Evolutionary conservation across 2,329 filamentous ascomycete genomes (phyloP).

Genomic region (Ophiocordyceps camponoti-leonardi): DNA sequence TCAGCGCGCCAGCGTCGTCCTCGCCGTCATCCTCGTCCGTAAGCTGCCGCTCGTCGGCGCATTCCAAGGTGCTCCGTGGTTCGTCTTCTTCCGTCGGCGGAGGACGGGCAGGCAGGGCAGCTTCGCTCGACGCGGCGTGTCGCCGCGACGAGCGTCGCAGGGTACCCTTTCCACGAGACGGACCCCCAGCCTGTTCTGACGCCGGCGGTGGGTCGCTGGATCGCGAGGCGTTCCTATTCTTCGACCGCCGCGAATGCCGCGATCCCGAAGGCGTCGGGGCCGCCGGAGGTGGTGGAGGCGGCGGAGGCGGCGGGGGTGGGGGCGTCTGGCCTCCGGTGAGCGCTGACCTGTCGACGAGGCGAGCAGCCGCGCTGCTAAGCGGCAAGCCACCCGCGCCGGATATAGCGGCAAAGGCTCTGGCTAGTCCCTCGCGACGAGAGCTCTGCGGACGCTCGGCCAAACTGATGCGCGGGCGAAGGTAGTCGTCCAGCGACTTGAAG

Average conservation of each 20-base stretch:
- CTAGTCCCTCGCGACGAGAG: slow-evolving; percentile 46
- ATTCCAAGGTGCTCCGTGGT: slow-evolving; percentile 61
- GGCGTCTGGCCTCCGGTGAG: slow-evolving; percentile 18
- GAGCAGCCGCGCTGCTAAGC: slow-evolving; percentile 25
- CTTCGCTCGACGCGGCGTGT: slow-evolving; percentile 33
- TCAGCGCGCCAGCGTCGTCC: slow-evolving; percentile 50
- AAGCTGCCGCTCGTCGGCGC: slow-evolving; percentile 78
- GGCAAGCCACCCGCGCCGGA: slow-evolving; percentile 53
- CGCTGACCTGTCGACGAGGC: slow-evolving; percentile 27
- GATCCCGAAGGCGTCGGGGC: slow-evolving; percentile 23
- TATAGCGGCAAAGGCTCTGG: slow-evolving; percentile 57
- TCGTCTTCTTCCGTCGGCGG: slow-evolving; percentile 42
- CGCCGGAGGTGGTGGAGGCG: slow-evolving; percentile 12
- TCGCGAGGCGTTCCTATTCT: slow-evolving; percentile 26
- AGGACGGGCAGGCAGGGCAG: slow-evolving; percentile 29
- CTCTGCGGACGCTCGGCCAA: slow-evolving; percentile 52
- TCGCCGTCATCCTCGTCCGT: slow-evolving; percentile 54
- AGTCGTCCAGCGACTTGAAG: slow-evolving; percentile 93
- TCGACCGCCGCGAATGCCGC: slow-evolving; percentile 25
- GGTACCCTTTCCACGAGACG: slow-evolving; percentile 38
- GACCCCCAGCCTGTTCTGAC: slow-evolving; percentile 26
- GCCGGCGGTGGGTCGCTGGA: slow-evolving; percentile 20
- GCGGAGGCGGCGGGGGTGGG: slow-evolving; percentile 18
- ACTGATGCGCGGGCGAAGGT: slow-evolving; percentile 76
- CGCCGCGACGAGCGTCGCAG: slow-evolving; percentile 48